phyloP scores from a whole-genome alignment of 495 filamentous ascomycete genomes.

The Xylaria venustula region DNA sequence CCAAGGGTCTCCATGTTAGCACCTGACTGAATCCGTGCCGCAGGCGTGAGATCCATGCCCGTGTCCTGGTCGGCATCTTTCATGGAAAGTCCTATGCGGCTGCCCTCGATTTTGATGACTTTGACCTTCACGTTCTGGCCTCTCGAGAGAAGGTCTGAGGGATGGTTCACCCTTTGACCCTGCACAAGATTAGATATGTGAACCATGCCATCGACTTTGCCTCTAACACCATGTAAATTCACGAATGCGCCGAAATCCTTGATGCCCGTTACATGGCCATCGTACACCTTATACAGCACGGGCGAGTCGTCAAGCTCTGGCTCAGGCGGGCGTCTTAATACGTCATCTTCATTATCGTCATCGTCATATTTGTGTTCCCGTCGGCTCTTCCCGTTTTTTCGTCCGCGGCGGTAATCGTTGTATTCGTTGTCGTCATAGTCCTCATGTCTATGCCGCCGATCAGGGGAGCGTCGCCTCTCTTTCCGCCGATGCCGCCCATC shows the following conservation, averaged over 20 bases:
- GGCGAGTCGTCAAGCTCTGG: conserved; percentile 78
- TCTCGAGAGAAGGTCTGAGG: conserved; percentile 77
- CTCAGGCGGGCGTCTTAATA: conserved; percentile 69
- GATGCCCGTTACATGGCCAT: conserved; percentile 83
- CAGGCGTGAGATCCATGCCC: conserved; percentile 79
- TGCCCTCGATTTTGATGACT: conserved; percentile 79
- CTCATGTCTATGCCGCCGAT: conserved; percentile 35
- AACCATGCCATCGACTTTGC: conserved; percentile 89
- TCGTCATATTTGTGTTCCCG: conserved; percentile 48
- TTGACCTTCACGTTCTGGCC: conserved; percentile 92
- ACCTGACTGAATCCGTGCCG: conserved; percentile 80
- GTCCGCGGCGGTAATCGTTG: conserved; percentile 23
- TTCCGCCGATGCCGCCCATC: conserved; percentile 43
- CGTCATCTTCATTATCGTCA: conserved; percentile 44
- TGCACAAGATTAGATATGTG: conserved; percentile 95
- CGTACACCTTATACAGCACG: conserved; percentile 82
- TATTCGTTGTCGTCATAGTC: conserved; percentile 23
- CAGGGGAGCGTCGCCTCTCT: conserved; percentile 42
- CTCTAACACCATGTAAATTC: conserved; percentile 80
- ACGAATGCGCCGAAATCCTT: conserved; percentile 97
- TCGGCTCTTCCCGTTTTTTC: conserved; percentile 41
- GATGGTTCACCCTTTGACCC: conserved; percentile 85
- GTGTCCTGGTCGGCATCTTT: conserved; percentile 94
- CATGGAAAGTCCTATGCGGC: conserved; percentile 85
- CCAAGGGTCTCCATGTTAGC: conserved; percentile 86